Base-by-base conservation (phyloP, 1,139 yeast genomes). In the Torulaspora globosa region DNA sequence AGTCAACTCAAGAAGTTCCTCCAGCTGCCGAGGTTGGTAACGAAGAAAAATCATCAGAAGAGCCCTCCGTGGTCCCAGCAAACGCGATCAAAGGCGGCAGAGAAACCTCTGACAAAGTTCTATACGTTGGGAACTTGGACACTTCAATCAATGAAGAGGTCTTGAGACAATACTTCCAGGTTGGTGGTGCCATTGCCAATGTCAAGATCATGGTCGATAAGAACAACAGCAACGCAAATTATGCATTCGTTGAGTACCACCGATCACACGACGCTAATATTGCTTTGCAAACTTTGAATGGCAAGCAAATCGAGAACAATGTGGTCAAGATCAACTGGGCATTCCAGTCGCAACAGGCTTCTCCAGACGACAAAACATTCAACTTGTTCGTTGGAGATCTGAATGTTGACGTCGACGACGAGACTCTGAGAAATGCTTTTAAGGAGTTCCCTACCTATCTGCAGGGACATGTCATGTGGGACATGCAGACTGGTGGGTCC, bases 391-490 rank as follows among this genome's bases (percentile, higher is more conserved):
- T 89, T 18, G 96, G 97, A 44, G 96, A 89, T 65, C 74, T 89
- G 58, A 80, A 88, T 30, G 75, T 84, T 9, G 96, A 89, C 57
- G 84, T 89, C 32, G 82, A 85, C 60, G 96, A 89, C 65, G 95
- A 84, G 55, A 66, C 77, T 15, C 73, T 89, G 53, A 72, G 72
- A 43, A 70, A 66, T 39, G 75, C 85, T 6, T 89, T 89, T 62
- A 58, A 71, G n/a, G 70, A 71, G 46, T 85, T 79, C 63, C 71
- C 72, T 16, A 76, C 89, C 3, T 70, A 85, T 58, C 71, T 80
- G 43, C 95, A 87, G 63, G 96, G 96, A 14, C 90, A 88, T 57
- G 96, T 89, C 32, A 89, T 89, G 96, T 88, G 96, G 96, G 96
- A 89, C 66, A 87, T 87, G 95, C 90, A 84, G 63, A 85, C 95